Conservation (phyloP, 2,329 filamentous ascomycete genomes). For the Penicillium frequentans region DNA sequence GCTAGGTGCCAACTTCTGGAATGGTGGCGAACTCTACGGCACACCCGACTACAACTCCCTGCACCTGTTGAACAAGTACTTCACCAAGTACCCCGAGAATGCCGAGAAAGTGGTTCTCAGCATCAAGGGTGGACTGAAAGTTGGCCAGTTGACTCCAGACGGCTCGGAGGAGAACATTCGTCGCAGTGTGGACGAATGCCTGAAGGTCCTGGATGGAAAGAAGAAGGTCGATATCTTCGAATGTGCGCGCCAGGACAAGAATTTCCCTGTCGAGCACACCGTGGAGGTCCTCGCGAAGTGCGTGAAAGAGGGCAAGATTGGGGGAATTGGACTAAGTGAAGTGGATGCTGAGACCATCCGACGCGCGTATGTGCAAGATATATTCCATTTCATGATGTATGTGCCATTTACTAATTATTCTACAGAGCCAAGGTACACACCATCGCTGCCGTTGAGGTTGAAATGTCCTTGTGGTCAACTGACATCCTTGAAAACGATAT, state of each 20-base stretch:
- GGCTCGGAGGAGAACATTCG: slow-evolving; percentile 57
- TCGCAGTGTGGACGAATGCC: slow-evolving; percentile 58
- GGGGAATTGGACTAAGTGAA: slow-evolving; percentile 45
- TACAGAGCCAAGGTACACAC: slow-evolving; percentile 52
- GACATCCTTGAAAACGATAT: slow-evolving; percentile 61
- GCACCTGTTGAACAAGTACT: slow-evolving; percentile 62
- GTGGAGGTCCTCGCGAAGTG: slow-evolving; percentile 39
- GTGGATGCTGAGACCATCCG: slow-evolving; percentile 48
- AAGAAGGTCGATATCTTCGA: slow-evolving; percentile 64
- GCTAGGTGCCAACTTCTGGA: slow-evolving; percentile 56
- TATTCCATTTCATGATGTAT: not conserved
- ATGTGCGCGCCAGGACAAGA: slow-evolving; percentile 57
- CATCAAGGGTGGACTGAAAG: slow-evolving; percentile 59
- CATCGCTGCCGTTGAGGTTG: slow-evolving; percentile 61
- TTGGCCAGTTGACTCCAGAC: slow-evolving; percentile 44
- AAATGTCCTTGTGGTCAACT: slow-evolving; percentile 59
- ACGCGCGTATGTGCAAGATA: slow-evolving; percentile 32
- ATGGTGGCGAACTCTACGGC: slow-evolving; percentile 67
- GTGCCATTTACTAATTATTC: slow-evolving; percentile 32
- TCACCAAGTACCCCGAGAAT: slow-evolving; percentile 63
- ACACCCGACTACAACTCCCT: slow-evolving; percentile 58
- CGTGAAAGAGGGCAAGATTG: slow-evolving; percentile 46
- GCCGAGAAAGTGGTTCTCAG: slow-evolving; percentile 61
- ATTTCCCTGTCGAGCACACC: slow-evolving; percentile 51
- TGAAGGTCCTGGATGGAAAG: slow-evolving; percentile 54